phyloP scores from a whole-genome alignment of 371 early-diverging fungal species.

The Gilbertella persicaria region DNA sequence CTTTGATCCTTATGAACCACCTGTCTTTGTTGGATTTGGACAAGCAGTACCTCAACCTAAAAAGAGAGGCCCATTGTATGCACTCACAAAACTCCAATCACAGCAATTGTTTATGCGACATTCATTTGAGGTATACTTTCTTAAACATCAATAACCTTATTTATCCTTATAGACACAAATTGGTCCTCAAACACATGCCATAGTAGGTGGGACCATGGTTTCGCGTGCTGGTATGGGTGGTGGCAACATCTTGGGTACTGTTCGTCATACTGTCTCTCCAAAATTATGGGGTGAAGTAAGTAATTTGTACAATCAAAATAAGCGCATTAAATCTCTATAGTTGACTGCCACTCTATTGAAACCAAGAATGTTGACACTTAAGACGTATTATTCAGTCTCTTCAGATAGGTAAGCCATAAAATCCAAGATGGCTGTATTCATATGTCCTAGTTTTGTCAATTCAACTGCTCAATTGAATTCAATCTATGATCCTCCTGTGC shows the following conservation, averaged over 20 bases:
- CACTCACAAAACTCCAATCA: slow-evolving; percentile 58
- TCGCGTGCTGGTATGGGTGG: slow-evolving; percentile 78
- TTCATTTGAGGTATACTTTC: slow-evolving; percentile 72
- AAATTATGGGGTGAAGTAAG: slow-evolving; percentile 69
- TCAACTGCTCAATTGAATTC: slow-evolving; percentile 55
- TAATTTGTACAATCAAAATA: not conserved
- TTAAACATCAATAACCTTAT: not conserved
- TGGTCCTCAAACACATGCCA: slow-evolving; percentile 63
- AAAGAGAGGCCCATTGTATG: slow-evolving; percentile 23
- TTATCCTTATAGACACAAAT: slow-evolving; percentile 60
- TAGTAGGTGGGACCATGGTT: slow-evolving; percentile 69
- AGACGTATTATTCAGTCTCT: slow-evolving; percentile 70
- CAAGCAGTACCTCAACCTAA: slow-evolving; percentile 14
- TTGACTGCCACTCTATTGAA: slow-evolving; percentile 61
- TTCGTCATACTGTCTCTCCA: slow-evolving; percentile 76
- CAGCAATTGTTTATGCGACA: slow-evolving; percentile 79
- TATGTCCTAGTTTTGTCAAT: slow-evolving; percentile 61
- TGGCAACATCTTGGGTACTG: slow-evolving; percentile 71
- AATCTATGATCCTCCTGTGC: slow-evolving; percentile 63
- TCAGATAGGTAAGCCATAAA: slow-evolving; percentile 52
- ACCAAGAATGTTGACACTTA: slow-evolving; percentile 58
- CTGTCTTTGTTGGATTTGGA: slow-evolving; percentile 53
- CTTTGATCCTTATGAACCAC: slow-evolving; percentile 58
- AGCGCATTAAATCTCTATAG: slow-evolving; percentile 22
- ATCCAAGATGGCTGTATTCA: not conserved